A percentile compares a stretch with the other conserved stretches of the same genome.
Evolutionary conservation across 192 early-diverging fungal genomes (phyloP).

Genomic region (Dispira simplex): DNA sequence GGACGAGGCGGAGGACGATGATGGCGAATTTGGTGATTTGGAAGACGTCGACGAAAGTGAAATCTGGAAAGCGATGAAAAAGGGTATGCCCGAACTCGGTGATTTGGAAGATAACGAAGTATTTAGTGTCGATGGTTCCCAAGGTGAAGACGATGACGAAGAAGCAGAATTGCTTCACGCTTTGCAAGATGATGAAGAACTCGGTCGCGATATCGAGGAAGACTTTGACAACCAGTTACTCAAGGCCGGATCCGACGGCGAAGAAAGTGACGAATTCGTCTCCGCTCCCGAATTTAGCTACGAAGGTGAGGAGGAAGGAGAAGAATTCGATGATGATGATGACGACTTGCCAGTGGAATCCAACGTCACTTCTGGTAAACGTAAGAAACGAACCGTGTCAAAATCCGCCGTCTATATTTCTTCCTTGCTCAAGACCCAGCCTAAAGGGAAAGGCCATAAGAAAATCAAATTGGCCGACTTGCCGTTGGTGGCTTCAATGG

Average conservation of each 20-base stretch:
- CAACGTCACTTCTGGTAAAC: no score
- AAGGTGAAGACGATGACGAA: constrained; percentile 39
- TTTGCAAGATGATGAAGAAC: constrained; percentile 29
- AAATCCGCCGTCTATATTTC: no score
- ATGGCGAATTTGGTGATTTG: constrained; percentile 27
- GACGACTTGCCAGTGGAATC: no score
- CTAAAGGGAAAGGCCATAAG: no score
- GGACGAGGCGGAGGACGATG: constrained; percentile 25
- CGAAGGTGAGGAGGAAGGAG: background rate
- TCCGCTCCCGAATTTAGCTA: background rate
- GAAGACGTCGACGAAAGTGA: constrained; percentile 36
- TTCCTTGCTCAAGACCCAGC: no score
- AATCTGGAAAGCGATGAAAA: constrained; percentile 17
- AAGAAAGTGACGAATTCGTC: background rate
- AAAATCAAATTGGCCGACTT: no score
- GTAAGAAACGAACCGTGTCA: no score
- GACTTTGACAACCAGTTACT: background rate
- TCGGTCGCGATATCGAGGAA: background rate
- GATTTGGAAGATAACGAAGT: background rate
- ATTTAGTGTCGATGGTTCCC: constrained; percentile 26
- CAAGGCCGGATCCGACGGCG: background rate
- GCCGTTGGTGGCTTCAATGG: no score
- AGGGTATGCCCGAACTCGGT: background rate
- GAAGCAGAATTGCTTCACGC: constrained; percentile 29
- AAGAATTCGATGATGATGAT: no score